Evolutionary conservation across 352 stramenopile species (phyloP), one percentile per base, ranked within the genome.

Genomic region (Phytophthora melonis): DNA sequence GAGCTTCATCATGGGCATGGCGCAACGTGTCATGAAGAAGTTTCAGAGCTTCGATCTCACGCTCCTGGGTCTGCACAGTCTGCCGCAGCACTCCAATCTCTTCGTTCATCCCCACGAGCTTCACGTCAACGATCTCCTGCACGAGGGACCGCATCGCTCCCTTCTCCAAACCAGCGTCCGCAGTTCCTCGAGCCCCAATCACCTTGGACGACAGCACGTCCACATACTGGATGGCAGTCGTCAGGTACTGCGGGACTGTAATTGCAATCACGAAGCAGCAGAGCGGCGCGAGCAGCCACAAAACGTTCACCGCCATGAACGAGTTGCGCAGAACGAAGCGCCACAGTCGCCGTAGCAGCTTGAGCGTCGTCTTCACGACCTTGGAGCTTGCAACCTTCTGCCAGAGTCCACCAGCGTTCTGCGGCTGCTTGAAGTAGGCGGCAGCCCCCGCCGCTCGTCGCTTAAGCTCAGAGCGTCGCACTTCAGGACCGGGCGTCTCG

Each of bases 191-290:
- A 3, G 53, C 14, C 0, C 80, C 78, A 27, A 75, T 78, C 2
- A 77, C 75, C 18, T 81, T 85, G 3, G 76, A 81, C 18, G 83
- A 90, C 39, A 93, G 63, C 8, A 87, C 72, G 52, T 93, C 85
- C 18, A 91, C 87, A 63, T 93, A 94, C 18, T 86, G 81, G 41
- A 93, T 91, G 2, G 81, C 84, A 0, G 71, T 84, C 32, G 83
- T 91, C 39, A 94, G 65, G 60, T 94, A 92, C 54, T 91, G 83
- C 7, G 87, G 87, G 2, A 91, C 87, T 11, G 86, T 74, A 65
- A 94, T 88, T 18, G 87, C 87, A 62, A 94, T 77, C 5, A 84
- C 61, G 58, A 93, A 94, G 58, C 87, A 94, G 36, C 77, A 88
- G 3, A 94, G 69, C 14, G 87, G 87, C 14, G 86, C 77, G 4